Percentiles rank a stretch among this genome's conserved stretches.
These are phyloP conservation scores for Neocucurbitaria cava DNA, from an alignment of 2,329 filamentous ascomycete genomes.

Conservation along the genomic window DNA sequence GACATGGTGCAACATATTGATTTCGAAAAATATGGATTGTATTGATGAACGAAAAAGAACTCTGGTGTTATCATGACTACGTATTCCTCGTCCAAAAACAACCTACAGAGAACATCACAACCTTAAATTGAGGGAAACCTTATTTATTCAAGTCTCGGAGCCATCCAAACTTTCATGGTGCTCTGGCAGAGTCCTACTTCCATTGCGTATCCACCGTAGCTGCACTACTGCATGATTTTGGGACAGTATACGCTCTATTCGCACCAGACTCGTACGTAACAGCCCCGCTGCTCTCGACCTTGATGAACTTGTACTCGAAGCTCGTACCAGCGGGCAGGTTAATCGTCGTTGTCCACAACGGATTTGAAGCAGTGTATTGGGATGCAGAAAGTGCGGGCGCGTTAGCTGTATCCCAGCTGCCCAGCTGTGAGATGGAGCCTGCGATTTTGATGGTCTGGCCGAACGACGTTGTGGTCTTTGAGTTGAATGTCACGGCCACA, in stretches of 20 bases:
- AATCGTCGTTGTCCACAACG: slow-evolving; percentile 55
- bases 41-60: too few relatives aligned
- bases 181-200: slow-evolving; percentile 20
- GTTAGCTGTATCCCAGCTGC: slow-evolving; percentile 52
- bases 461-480: slow-evolving; percentile 56
- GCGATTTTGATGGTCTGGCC: slow-evolving; percentile 58
- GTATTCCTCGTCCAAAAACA: too few relatives aligned
- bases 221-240: slow-evolving; percentile 25
- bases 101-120: too few relatives aligned
- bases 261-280: slow-evolving; percentile 54
- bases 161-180: too few relatives aligned
- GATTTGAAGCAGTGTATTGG: slow-evolving; percentile 53
- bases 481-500: slow-evolving; percentile 53
- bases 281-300: slow-evolving; percentile 54
- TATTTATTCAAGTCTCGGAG: too few relatives aligned
- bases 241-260: slow-evolving; percentile 52
- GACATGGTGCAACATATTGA: too few relatives aligned
- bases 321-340: slow-evolving; percentile 51
- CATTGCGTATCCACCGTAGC: slow-evolving; percentile 28
- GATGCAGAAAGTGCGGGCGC: slow-evolving; percentile 51
- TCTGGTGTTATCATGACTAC: too few relatives aligned
- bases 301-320: slow-evolving; percentile 57
- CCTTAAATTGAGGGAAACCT: too few relatives aligned
- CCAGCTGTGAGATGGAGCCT: slow-evolving; percentile 54
- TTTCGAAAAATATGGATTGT: too few relatives aligned